Base-by-base conservation (phyloP, 2,329 filamentous ascomycete species). In the Hymenoscyphus occultus region DNA sequence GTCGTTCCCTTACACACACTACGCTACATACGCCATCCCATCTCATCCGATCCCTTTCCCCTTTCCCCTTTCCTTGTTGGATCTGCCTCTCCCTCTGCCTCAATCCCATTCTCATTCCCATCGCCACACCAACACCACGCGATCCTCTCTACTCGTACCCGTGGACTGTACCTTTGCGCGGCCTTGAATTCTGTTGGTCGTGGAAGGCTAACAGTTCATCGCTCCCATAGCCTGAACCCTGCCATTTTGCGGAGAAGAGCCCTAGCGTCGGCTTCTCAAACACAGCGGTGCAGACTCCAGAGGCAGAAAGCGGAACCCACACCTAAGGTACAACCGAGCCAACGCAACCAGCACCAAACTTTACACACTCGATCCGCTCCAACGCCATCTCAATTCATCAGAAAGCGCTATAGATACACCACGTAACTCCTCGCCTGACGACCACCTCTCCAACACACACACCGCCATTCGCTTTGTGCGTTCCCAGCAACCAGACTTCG, bases 401-500 rank as follows among this genome's bases (percentile, higher is more conserved):
- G 16, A 59, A 35, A 40, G 39, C 32, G 13, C 14, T 59, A n/a
- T 54, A 22, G 19, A 54, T 13, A 19, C 19, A 54, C 48, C 48
- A 4, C 48, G 13, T 12, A 54, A 19, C 48, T 54, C 22, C 48
- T 9, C 19, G 4, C 12, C 48, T 22, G 19, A 28, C 9, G 28
- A 10, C 48, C 28, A 12, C 48, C 10, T 28, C n/a, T 1, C 13
- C 13, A 54, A 31, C 48, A 54, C n/a, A 13, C 35, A 35, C 9
- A 35, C 9, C 35, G 12, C 48, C 22, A 12, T 54, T 54, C 10
- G 3, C 48, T 39, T n/a, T 39, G 39, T 39, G n/a, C 31, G n/a
- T 39, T 35, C 2, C 5, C 28, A 19, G 39, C 45, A 16, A 31
- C 6, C 40, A 69, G 71, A 70, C 62, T 68, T 74, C 72, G 71